phyloP scores from a whole-genome alignment of 192 early-diverging fungal species.

The Coemansia sp. region DNA sequence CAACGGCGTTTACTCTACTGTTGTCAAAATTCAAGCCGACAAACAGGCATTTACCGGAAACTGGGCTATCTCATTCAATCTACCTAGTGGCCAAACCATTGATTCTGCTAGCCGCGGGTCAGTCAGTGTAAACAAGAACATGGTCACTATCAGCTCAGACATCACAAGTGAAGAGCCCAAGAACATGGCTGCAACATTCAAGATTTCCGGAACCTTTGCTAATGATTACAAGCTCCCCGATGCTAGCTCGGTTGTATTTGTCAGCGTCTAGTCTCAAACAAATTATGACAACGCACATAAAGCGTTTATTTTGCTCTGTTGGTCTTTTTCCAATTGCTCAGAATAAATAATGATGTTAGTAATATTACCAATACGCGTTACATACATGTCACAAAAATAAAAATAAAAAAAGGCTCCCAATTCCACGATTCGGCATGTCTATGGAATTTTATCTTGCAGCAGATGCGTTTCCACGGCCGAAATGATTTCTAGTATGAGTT shows the following conservation, averaged over 20 bases:
- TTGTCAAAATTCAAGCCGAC: conserved; percentile 50
- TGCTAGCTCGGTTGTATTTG: conserved; percentile 25
- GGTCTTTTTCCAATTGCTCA: not conserved
- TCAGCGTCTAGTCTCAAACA: conserved; percentile 13
- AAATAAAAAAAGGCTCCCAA: not conserved
- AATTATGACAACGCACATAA: not conserved
- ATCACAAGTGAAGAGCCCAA: conserved; percentile 22
- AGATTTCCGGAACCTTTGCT: conserved; percentile 34
- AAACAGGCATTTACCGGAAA: conserved; percentile 43
- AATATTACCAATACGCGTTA: not conserved
- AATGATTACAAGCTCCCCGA: conserved; percentile 41
- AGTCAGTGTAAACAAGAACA: conserved; percentile 18
- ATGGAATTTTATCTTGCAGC: too few species aligned
- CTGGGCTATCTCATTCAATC: conserved; percentile 46
- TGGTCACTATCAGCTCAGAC: conserved; percentile 42
- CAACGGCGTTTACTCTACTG: conserved; percentile 38
- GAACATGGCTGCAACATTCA: conserved; percentile 51
- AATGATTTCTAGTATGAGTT: too few species aligned
- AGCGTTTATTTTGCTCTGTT: not conserved
- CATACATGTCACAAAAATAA: not conserved
- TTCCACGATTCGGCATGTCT: not conserved
- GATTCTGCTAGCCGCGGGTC: conserved; percentile 44
- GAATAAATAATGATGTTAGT: not conserved
- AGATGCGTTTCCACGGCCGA: too few species aligned
- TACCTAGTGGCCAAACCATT: conserved; percentile 41